phyloP scores from a whole-genome alignment of 2,329 filamentous ascomycete species.

The Aureobasidium subglaciale region DNA sequence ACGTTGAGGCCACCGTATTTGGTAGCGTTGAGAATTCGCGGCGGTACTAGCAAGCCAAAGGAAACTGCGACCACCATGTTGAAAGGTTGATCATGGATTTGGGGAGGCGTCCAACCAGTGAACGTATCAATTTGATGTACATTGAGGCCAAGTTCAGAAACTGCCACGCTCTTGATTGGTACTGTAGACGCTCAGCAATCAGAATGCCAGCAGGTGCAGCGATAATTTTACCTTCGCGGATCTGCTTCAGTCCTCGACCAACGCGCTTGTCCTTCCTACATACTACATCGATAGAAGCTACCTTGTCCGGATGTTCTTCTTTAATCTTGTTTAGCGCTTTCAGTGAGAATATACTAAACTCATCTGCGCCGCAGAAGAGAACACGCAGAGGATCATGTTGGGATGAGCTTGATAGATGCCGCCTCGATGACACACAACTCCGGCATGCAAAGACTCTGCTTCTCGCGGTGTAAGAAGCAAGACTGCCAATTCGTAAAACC shows the following conservation, averaged over 20 bases:
- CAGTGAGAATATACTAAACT: constrained; percentile 76
- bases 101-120: constrained; percentile 66
- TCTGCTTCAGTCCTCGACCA: constrained; percentile 64
- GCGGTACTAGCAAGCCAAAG: constrained; percentile 84
- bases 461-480: neutral
- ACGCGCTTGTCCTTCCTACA: constrained; percentile 70
- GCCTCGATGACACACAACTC: neutral
- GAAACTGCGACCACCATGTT: constrained; percentile 89
- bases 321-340: constrained; percentile 51
- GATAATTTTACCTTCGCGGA: constrained; percentile 53
- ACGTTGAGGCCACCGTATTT: constrained; percentile 87
- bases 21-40: constrained; percentile 60
- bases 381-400: constrained; percentile 60
- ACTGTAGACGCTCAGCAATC: constrained; percentile 42
- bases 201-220: neutral
- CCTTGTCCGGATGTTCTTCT: constrained; percentile 49
- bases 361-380: constrained; percentile 89
- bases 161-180: constrained; percentile 62
- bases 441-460: neutral
- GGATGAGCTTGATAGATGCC: neutral
- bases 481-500: neutral
- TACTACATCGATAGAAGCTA: constrained; percentile 78
- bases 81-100: constrained; percentile 38
- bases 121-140: constrained; percentile 77
- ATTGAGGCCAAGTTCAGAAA: constrained; percentile 51